Evolutionary conservation across 2,329 filamentous ascomycete species (phyloP), one percentile per base, ranked within the genome.

Genomic region (Ustulina deusta): DNA sequence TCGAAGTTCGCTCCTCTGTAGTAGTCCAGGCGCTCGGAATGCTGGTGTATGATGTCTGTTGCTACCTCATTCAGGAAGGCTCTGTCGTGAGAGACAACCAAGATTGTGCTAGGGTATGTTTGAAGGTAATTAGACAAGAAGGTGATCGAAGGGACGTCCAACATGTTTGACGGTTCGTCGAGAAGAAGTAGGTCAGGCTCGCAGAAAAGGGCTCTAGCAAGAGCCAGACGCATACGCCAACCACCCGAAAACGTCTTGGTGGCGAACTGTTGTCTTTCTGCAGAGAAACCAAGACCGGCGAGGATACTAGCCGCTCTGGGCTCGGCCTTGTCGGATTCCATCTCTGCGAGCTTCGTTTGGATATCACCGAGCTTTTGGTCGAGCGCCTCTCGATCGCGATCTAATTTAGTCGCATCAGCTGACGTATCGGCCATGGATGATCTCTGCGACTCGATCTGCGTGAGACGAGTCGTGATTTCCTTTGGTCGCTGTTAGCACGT

Each of bases 101-200:
- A 86, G 32, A 99, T 90, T 1, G 96, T 98, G 81, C 93, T 97
- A 44, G 95, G 95, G 78, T 99, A 99, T 56, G 85, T 86, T 80
- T 97, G 94, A 9, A 99, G 91, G 78, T 99, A 99, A 77, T 94
- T 95, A 55, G 95, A 92, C 79, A 99, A 87, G 88, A 98, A 99
- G 64, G 96, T 97, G 78, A 99, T 98, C 27, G 96, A 98, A n/a
- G 96, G 96, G 65, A 99, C 96, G 82, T 98, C 96, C 93, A 99
- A 94, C 95, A 98, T 98, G 90, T 98, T 98, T 63, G 95, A 98
- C 83, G 96, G 96, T 89, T 99, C 96, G 84, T 99, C 96, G 74
- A 99, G 93, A 79, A 99, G 87, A 67, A 99, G 83, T 60, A 99
- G 85, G 82, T 99, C 96, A 49, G 96, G 96, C 80, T 99, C 96